phyloP scores from a whole-genome alignment of 306 rosid genomes.

The Quercus wislizeni region DNA sequence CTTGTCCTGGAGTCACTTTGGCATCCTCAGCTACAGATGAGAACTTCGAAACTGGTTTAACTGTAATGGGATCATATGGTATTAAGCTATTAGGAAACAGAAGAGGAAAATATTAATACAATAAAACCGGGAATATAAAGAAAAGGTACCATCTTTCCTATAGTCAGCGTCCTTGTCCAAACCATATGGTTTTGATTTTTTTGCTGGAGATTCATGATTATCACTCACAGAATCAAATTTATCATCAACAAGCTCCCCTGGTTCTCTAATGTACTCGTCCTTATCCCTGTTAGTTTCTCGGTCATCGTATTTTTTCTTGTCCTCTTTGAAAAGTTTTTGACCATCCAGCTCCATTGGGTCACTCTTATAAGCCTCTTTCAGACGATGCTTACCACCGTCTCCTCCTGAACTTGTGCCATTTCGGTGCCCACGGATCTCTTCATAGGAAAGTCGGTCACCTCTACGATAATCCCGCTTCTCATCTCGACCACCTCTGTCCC shows the following conservation, averaged over 20 bases:
- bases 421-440: slow-evolving; percentile 47
- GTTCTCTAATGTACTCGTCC: slow-evolving; percentile 43
- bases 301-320: slow-evolving; percentile 43
- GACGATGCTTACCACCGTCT: slow-evolving; percentile 35
- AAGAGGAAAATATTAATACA: not conserved
- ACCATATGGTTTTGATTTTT: slow-evolving; percentile 50
- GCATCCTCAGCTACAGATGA: slow-evolving; percentile 48
- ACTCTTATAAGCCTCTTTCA: slow-evolving; percentile 49
- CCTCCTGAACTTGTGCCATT: slow-evolving; percentile 38
- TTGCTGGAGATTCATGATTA: slow-evolving; percentile 51
- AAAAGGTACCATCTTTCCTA: slow-evolving; percentile 50
- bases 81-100: not conserved
- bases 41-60: slow-evolving; percentile 34
- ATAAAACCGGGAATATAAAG: not conserved
- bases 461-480: slow-evolving; percentile 54
- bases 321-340: slow-evolving; percentile 41
- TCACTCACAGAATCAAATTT: slow-evolving; percentile 28
- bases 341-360: slow-evolving; percentile 47
- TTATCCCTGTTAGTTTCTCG: slow-evolving; percentile 37
- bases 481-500: slow-evolving; percentile 56
- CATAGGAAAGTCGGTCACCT: slow-evolving; percentile 48
- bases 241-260: slow-evolving; percentile 31
- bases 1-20: slow-evolving; percentile 33
- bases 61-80: not conserved
- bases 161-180: slow-evolving; percentile 39